Evolutionary conservation across 2,329 filamentous ascomycete species (phyloP).

Genomic region (Apiospora phragmitis): DNA sequence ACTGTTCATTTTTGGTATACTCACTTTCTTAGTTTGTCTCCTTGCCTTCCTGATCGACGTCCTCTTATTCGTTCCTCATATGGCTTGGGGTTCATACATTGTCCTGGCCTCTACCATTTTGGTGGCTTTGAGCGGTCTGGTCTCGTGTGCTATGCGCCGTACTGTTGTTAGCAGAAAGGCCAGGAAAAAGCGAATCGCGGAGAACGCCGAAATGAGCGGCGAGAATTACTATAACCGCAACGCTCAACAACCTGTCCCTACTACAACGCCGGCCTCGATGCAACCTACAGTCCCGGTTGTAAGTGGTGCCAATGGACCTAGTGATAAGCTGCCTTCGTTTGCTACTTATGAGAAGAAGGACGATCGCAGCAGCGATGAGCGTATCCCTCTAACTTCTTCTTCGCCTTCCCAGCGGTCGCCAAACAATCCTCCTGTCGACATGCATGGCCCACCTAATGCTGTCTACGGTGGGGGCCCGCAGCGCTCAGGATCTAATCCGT

Average conservation of each 20-base stretch:
- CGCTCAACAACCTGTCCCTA: constrained; percentile 51
- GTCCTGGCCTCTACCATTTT: constrained; percentile 87
- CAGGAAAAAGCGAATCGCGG: constrained; percentile 85
- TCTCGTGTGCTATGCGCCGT: constrained; percentile 93
- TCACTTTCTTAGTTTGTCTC: constrained; percentile 80
- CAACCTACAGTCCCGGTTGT: constrained; percentile 62
- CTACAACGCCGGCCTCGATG: constrained; percentile 35
- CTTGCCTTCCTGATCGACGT: constrained; percentile 93
- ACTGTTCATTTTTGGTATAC: constrained; percentile 81
- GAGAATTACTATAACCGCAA: constrained; percentile 84
- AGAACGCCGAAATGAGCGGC: constrained; percentile 97
- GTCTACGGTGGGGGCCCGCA: constrained; percentile 31
- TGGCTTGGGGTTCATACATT: constrained; percentile 93
- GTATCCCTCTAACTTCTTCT: constrained; percentile 66
- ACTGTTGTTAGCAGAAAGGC: constrained; percentile 90
- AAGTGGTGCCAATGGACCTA: constrained; percentile 53
- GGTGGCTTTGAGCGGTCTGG: constrained; percentile 76
- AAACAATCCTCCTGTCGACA: constrained; percentile 43
- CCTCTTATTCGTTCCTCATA: constrained; percentile 88
- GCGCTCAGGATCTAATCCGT: constrained; percentile 41
- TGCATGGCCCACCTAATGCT: constrained; percentile 37
- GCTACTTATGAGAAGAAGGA: constrained; percentile 68
- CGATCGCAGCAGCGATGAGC: constrained; percentile 66
- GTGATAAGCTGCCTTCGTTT: constrained; percentile 51
- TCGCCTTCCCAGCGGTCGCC: constrained; percentile 61